A percentile compares a stretch with the other conserved stretches of the same genome.
phyloP scores from a whole-genome alignment of 176 grass and related monocot species.

The Hordeum vulgare region DNA sequence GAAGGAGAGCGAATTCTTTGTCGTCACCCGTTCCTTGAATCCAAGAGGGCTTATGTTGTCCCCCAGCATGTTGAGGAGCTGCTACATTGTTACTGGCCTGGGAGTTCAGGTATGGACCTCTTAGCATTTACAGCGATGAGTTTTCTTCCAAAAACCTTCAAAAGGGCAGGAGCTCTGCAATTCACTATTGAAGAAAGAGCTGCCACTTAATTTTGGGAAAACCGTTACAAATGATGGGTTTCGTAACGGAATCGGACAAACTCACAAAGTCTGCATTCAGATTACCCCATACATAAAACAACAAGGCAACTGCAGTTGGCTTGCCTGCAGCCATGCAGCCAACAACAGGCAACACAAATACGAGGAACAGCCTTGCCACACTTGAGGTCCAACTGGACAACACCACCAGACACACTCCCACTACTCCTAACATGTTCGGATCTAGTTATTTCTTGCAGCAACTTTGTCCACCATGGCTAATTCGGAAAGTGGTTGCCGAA shows the following conservation, averaged over 20 bases:
- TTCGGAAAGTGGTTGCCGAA: not conserved
- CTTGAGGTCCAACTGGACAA: not conserved
- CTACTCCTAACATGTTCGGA: not conserved
- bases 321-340: not conserved
- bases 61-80: constrained; percentile 90
- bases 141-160: not conserved
- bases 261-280: not conserved
- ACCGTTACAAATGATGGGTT: not conserved
- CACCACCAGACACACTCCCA: not conserved
- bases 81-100: constrained; percentile 83
- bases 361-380: not conserved
- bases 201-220: not conserved
- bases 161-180: not conserved
- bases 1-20: constrained; percentile 89
- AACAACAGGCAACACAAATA: not conserved
- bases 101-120: constrained; percentile 54
- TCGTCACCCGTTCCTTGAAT: constrained; percentile 91
- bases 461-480: not conserved
- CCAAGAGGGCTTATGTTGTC: constrained; percentile 94
- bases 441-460: not conserved
- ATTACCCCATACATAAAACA: not conserved
- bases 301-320: not conserved
- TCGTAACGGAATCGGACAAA: not conserved
- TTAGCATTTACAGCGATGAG: not conserved
- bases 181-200: not conserved